phyloP scores from a whole-genome alignment of 164 flowering plant genomes.

The Santalum album region DNA sequence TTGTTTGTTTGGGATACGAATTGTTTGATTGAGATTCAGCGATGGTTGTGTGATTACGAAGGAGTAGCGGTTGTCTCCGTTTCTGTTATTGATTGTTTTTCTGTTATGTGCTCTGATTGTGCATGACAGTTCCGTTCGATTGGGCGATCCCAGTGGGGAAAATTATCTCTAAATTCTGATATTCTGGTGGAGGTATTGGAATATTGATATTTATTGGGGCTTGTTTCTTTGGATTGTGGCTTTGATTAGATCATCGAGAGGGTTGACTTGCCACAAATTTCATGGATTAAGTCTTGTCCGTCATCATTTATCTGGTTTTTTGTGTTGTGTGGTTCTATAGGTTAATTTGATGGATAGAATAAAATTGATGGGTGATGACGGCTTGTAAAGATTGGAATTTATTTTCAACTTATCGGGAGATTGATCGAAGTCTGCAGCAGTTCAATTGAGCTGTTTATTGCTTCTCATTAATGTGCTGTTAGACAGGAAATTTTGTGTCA shows the following conservation, averaged over 20 bases:
- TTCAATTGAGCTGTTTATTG: neutral
- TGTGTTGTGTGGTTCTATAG: neutral
- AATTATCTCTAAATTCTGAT: neutral
- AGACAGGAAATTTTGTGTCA: constrained; percentile 6
- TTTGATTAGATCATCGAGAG: neutral
- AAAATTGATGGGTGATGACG: constrained; percentile 12
- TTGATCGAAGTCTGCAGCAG: neutral
- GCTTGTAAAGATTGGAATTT: constrained; percentile 15
- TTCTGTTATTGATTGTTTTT: neutral
- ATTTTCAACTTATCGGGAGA: constrained; percentile 14
- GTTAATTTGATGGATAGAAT: constrained; percentile 9
- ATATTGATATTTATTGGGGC: neutral
- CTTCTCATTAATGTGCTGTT: neutral
- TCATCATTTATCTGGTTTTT: neutral
- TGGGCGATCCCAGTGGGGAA: no score
- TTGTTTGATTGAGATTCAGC: constrained; percentile 8
- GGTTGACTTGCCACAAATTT: neutral
- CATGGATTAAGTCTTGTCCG: neutral
- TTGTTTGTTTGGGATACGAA: no score
- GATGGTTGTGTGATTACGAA: neutral
- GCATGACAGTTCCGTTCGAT: neutral
- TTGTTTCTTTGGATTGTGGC: neutral
- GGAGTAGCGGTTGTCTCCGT: neutral
- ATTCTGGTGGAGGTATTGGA: neutral
- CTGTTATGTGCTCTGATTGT: neutral